A percentile compares a stretch with the other conserved stretches of the same genome.
phyloP scores from a whole-genome alignment of 1,284 basidiomycete species.

The Laetiporus sulphureus region DNA sequence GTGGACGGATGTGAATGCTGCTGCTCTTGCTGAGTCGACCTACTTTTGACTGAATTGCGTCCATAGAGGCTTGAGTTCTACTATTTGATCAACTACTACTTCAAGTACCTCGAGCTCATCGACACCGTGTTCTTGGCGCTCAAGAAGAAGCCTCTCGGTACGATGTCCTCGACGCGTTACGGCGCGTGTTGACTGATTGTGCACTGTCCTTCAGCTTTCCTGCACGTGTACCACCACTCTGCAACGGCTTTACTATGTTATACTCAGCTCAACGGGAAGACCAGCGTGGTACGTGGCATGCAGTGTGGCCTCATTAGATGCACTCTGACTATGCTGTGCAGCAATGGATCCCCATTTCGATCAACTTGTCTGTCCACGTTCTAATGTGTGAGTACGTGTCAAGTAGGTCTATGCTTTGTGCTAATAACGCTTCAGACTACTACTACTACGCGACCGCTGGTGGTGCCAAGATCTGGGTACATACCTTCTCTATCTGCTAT shows the following conservation, averaged over 20 bases:
- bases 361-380: constrained; percentile 95
- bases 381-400: constrained; percentile 82
- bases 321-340: constrained; percentile 25
- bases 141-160: constrained; percentile 96
- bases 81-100: constrained; percentile 98
- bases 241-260: constrained; percentile 97
- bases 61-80: constrained; percentile 78
- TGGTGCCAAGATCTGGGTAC: constrained; percentile 91
- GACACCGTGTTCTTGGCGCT: constrained; percentile 97
- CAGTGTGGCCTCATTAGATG: neutral
- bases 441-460: constrained; percentile 97
- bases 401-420: neutral
- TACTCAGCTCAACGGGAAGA: constrained; percentile 89
- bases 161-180: constrained; percentile 16
- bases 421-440: constrained; percentile 59
- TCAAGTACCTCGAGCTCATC: constrained; percentile 91
- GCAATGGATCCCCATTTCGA: constrained; percentile 95
- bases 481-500: constrained; percentile 13
- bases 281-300: constrained; percentile 65
- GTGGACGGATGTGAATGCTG: constrained; percentile 75
- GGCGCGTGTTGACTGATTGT: constrained; percentile 5
- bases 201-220: constrained; percentile 59
- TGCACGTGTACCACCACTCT: constrained; percentile 98
- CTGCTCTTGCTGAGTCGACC: constrained; percentile 9
- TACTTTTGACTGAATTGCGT: constrained; percentile 5